phyloP scores from a whole-genome alignment of 345 rosid genomes.

The Eucalyptus erythrocorys region DNA sequence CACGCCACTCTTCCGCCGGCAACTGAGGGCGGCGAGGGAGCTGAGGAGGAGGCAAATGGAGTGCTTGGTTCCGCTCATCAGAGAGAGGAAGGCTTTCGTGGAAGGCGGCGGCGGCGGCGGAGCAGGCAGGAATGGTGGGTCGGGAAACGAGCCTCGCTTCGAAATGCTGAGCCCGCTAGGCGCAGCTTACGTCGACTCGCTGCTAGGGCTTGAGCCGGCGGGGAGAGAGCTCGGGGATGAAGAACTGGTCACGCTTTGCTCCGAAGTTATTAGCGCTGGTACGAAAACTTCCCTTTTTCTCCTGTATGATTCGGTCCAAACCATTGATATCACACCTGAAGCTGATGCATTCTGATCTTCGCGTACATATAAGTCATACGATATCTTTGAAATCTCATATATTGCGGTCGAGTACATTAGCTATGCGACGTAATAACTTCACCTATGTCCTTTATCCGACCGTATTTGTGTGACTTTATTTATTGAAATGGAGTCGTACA shows the following conservation, averaged over 20 bases:
- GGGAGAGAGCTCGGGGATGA: slow-evolving; percentile 49
- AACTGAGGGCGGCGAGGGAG: slow-evolving; percentile 52
- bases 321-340: background rate
- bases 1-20: slow-evolving; percentile 55
- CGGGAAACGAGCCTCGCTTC: background rate
- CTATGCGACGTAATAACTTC: too few species aligned
- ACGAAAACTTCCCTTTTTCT: background rate
- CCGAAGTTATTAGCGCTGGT: slow-evolving; percentile 83
- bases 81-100: slow-evolving; percentile 44
- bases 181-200: slow-evolving; percentile 89
- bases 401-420: too few species aligned
- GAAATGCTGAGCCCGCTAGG: slow-evolving; percentile 89
- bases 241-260: slow-evolving; percentile 79
- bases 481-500: background rate
- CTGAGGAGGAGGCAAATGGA: slow-evolving; percentile 67
- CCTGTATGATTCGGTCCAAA: background rate
- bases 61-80: slow-evolving; percentile 65
- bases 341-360: background rate
- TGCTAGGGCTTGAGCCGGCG: slow-evolving; percentile 35
- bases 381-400: background rate
- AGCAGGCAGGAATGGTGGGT: background rate
- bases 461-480: background rate
- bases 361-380: background rate
- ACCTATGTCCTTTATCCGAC: too few species aligned
- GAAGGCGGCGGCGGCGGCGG: slow-evolving; percentile 14